Percentiles rank a stretch among this genome's conserved stretches.
Conservation (phyloP, 441 rosid genomes). For the Jatropha multifida region DNA sequence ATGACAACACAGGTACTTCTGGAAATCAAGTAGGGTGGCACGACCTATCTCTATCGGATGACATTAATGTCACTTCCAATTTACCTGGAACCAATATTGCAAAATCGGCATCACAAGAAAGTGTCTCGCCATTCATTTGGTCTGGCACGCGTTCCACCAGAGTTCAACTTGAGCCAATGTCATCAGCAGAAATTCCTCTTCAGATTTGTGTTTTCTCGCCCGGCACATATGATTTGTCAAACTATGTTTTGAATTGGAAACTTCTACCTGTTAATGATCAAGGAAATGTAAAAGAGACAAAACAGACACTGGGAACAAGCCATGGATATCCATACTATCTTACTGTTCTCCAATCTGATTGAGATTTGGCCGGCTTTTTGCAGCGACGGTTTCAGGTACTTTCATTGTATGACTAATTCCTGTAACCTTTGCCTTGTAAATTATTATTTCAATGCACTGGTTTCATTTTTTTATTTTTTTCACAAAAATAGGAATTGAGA, state of each 20-base stretch:
- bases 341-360: slow-evolving; percentile 64
- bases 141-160: slow-evolving; percentile 72
- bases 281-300: slow-evolving; percentile 31
- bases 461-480: slow-evolving; percentile 4
- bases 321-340: slow-evolving; percentile 71
- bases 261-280: slow-evolving; percentile 27
- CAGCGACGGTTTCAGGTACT: not conserved
- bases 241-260: slow-evolving; percentile 75
- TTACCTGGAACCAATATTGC: slow-evolving; percentile 32
- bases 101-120: slow-evolving; percentile 44
- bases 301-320: slow-evolving; percentile 55
- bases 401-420: slow-evolving; percentile 22
- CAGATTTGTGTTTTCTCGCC: slow-evolving; percentile 78
- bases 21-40: slow-evolving; percentile 78
- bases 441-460: slow-evolving; percentile 29
- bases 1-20: slow-evolving; percentile 32
- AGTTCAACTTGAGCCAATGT: slow-evolving; percentile 53
- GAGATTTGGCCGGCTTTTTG: slow-evolving; percentile 25
- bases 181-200: slow-evolving; percentile 59
- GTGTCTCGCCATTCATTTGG: slow-evolving; percentile 77
- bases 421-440: slow-evolving; percentile 37
- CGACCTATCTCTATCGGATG: slow-evolving; percentile 42
- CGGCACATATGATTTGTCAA: slow-evolving; percentile 72
- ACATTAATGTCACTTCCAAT: slow-evolving; percentile 52
- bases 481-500: slow-evolving; percentile 2